These are phyloP conservation scores for Skeletonema potamos DNA, from an alignment of 108 stramenopile species.

Conservation along the genomic window DNA sequence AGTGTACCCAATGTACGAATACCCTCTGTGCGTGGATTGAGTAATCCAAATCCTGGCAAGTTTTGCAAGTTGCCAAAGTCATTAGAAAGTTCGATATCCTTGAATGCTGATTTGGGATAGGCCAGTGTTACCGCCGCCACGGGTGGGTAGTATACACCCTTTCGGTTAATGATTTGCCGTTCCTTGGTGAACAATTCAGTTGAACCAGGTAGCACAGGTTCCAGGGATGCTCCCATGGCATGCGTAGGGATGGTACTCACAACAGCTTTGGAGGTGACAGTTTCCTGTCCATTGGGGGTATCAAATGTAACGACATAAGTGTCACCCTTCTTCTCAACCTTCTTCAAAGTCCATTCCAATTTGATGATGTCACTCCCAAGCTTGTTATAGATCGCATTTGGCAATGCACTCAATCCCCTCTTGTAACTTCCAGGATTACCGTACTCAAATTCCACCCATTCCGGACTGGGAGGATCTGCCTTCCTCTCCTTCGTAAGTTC, in stretches of 20 bases:
- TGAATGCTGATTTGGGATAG: conserved; percentile 91
- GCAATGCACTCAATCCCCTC: conserved; percentile 81
- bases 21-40: conserved; percentile 86
- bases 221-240: conserved; percentile 56
- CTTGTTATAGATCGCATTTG: conserved; percentile 72
- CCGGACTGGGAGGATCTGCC: conserved; percentile 70
- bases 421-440: conserved; percentile 90
- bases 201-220: conserved; percentile 77
- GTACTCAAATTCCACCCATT: conserved; percentile 79
- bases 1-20: conserved; percentile 92
- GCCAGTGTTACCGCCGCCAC: conserved; percentile 92
- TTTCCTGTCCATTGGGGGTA: conserved; percentile 64
- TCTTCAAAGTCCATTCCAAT: conserved; percentile 72
- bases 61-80: conserved; percentile 74
- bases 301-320: conserved; percentile 73
- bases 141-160: conserved; percentile 90
- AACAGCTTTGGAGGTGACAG: conserved; percentile 63
- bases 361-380: conserved; percentile 67
- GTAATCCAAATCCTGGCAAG: conserved; percentile 90
- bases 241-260: conserved; percentile 86
- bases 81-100: conserved; percentile 76
- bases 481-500: conserved; percentile 82
- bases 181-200: conserved; percentile 67
- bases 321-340: conserved; percentile 38
- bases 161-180: conserved; percentile 53